These are phyloP conservation scores for Obelidium mucronatum DNA, from an alignment of 192 early-diverging fungal genomes.

Conservation along the genomic window DNA sequence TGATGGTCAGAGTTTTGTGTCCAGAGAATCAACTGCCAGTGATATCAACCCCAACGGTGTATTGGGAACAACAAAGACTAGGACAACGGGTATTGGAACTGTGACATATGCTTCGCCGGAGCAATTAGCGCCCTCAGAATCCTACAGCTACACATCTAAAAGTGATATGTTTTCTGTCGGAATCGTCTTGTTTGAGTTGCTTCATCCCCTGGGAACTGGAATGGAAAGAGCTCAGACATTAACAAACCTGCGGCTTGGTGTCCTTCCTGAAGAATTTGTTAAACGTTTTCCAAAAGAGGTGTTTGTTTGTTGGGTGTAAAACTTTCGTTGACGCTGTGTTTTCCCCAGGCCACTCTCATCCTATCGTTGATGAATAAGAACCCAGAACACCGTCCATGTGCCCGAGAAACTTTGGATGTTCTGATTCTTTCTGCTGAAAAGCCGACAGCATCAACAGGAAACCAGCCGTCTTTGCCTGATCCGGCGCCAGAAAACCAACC, in stretches of 20 bases:
- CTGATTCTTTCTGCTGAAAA: neutral
- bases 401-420: conserved; percentile 68
- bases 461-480: neutral
- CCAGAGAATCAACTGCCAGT: neutral
- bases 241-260: conserved; percentile 65
- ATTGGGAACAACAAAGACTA: neutral
- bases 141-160: conserved; percentile 49
- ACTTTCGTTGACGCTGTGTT: neutral
- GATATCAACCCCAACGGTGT: neutral
- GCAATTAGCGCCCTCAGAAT: conserved; percentile 62
- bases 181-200: conserved; percentile 96
- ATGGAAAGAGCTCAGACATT: conserved; percentile 89
- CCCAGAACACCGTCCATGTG: conserved; percentile 72
- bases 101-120: conserved; percentile 87
- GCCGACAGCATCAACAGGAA: neutral
- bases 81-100: conserved; percentile 76
- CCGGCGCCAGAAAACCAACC: neutral
- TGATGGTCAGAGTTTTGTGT: neutral
- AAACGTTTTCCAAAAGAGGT: conserved; percentile 75
- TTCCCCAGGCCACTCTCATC: conserved; percentile 73
- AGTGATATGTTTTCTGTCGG: conserved; percentile 95
- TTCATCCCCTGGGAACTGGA: conserved; percentile 83
- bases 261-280: conserved; percentile 76
- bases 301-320: conserved; percentile 3
- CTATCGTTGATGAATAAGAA: conserved; percentile 83